Conservation (phyloP, 306 rosid genomes). For the Vicia sativa region DNA sequence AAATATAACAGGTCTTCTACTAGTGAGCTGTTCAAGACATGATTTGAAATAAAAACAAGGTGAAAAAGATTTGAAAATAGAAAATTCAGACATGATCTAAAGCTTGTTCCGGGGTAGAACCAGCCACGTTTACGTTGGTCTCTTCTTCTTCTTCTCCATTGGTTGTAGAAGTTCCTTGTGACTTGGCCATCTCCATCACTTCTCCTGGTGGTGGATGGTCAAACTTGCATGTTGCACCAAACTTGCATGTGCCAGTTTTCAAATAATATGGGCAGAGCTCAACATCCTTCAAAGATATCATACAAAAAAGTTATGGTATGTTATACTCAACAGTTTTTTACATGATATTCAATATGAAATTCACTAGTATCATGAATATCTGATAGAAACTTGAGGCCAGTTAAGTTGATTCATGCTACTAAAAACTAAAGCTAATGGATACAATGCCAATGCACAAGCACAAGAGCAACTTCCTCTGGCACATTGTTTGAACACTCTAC, state of each 20-base stretch:
- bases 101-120: constrained; percentile 30
- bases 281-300: constrained; percentile 60
- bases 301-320: not conserved
- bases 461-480: not conserved
- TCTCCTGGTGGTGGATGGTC: constrained; percentile 99
- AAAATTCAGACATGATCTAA: constrained; percentile 33
- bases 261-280: constrained; percentile 82
- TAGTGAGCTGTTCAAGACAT: constrained; percentile 10
- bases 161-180: constrained; percentile 51
- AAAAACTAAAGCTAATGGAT: not conserved
- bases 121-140: constrained; percentile 34
- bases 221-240: constrained; percentile 85
- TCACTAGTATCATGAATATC: constrained; percentile 8
- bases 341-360: constrained; percentile 14
- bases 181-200: constrained; percentile 68
- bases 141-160: constrained; percentile 46
- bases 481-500: constrained; percentile 11
- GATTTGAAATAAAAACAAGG: not conserved
- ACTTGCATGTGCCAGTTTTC: constrained; percentile 94
- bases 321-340: constrained; percentile 20
- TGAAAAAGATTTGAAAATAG: not conserved
- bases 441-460: constrained; percentile 29
- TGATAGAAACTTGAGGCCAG: constrained; percentile 1
- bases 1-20: constrained; percentile 26
- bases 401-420: not conserved